Percentiles rank a stretch among this genome's conserved stretches.
Conservation (phyloP, 2,329 filamentous ascomycete genomes). For the Xylariaceae sp. region DNA sequence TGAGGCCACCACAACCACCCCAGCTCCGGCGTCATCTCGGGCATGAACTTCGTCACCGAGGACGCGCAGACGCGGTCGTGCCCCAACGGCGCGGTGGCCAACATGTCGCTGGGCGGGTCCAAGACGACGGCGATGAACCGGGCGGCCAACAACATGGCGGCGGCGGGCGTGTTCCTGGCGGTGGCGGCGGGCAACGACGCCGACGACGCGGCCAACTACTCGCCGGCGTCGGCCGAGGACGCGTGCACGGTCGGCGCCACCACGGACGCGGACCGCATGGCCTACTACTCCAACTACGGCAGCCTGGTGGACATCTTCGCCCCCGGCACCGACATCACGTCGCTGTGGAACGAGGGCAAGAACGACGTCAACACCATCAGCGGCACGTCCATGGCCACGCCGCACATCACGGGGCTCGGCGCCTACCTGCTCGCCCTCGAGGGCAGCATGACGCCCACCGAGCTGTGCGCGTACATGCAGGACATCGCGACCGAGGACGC, state of each 20-base stretch:
- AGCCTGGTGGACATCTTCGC: conserved; percentile 34
- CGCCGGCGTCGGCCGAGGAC: conserved; percentile 36
- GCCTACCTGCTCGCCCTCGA: conserved; percentile 45
- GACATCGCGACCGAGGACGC: conserved; percentile 30
- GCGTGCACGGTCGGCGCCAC: conserved; percentile 45
- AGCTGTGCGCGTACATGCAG: conserved; percentile 34
- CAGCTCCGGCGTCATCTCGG: conserved; percentile 22
- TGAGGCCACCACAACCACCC: neutral
- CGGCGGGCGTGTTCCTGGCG: conserved; percentile 41
- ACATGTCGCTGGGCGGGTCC: conserved; percentile 45
- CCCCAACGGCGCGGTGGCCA: conserved; percentile 38
- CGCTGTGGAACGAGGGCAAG: conserved; percentile 7
- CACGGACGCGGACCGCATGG: conserved; percentile 28
- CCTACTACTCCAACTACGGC: conserved; percentile 45
- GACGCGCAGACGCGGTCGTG: conserved; percentile 34
- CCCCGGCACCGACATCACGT: conserved; percentile 33
- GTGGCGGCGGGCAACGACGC: conserved; percentile 48
- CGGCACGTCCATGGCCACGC: conserved; percentile 56
- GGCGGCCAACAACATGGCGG: conserved; percentile 38
- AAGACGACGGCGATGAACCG: conserved; percentile 39
- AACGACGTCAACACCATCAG: conserved; percentile 31
- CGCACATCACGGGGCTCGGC: conserved; percentile 54
- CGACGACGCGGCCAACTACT: conserved; percentile 31
- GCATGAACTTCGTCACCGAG: conserved; percentile 32
- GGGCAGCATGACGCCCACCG: conserved; percentile 28